These are phyloP conservation scores for Ustilago crameri DNA, from an alignment of 1,284 basidiomycete genomes.

Conservation along the genomic window DNA sequence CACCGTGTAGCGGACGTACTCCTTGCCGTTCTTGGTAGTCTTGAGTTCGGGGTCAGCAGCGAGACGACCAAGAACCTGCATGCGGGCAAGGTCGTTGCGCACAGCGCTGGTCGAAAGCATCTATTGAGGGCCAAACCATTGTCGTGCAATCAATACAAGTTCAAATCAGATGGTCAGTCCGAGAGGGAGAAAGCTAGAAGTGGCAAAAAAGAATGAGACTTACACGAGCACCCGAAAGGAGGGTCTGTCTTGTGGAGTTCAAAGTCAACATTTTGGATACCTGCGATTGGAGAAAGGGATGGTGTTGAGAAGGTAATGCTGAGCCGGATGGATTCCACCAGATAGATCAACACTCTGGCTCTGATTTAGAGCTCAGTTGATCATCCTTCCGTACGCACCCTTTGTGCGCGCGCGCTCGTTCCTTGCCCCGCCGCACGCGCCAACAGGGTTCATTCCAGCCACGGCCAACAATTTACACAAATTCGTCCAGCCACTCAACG, in stretches of 20 bases:
- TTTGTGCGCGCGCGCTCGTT: neutral
- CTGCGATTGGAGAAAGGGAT: neutral
- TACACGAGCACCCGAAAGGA: constrained; percentile 26
- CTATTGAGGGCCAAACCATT: constrained; percentile 9
- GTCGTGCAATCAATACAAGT: neutral
- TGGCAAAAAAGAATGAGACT: constrained; percentile 2
- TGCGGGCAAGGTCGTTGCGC: constrained; percentile 55
- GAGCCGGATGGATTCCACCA: neutral
- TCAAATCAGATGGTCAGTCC: neutral
- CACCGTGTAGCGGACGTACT: constrained; percentile 65
- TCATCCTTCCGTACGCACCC: neutral
- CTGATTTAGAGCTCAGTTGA: constrained; percentile 27
- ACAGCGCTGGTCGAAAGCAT: constrained; percentile 58
- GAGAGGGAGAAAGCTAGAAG: neutral
- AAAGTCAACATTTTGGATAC: constrained; percentile 23
- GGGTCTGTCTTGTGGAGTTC: constrained; percentile 24
- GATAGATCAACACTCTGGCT: too few relatives aligned
- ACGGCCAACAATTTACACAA: constrained; percentile 7
- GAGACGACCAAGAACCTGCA: constrained; percentile 65
- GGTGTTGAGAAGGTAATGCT: neutral
- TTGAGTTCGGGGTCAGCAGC: constrained; percentile 63
- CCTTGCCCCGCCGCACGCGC: constrained; percentile 3
- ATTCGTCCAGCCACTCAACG: neutral
- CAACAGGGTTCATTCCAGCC: neutral
- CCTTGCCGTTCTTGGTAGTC: constrained; percentile 63